phyloP scores from a whole-genome alignment of 1,139 yeast genomes.

The Zygotorulaspora mrakii region DNA sequence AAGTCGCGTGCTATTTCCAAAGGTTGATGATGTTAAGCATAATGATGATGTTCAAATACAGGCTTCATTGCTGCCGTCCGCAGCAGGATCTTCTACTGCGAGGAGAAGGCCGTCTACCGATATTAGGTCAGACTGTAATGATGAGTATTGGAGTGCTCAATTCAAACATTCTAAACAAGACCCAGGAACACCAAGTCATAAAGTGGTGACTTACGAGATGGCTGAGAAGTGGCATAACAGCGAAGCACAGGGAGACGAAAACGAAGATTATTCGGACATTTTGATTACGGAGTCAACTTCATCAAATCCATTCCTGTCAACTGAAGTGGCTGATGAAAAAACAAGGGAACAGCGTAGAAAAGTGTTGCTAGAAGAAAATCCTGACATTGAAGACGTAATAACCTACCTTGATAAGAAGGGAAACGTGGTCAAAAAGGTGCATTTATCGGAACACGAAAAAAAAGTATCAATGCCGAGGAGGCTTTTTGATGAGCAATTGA shows the following conservation, averaged over 20 bases:
- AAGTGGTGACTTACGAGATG: slow-evolving; percentile 20
- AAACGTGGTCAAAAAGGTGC: slow-evolving; percentile 18
- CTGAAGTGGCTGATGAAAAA: slow-evolving; percentile 17
- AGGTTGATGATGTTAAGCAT: slow-evolving; percentile 8
- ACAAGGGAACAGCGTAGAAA: slow-evolving; percentile 18
- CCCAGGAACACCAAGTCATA: slow-evolving; percentile 23
- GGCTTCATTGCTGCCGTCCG: slow-evolving; percentile 20
- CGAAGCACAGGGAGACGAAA: slow-evolving; percentile 3
- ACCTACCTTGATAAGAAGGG: slow-evolving; percentile 24
- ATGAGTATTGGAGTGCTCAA: slow-evolving; percentile 1
- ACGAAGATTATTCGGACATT: slow-evolving; percentile 13
- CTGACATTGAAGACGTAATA: slow-evolving; percentile 20
- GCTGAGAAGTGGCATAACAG: slow-evolving; percentile 17
- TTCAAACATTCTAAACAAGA: slow-evolving; percentile 14
- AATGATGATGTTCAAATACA: slow-evolving; percentile 3
- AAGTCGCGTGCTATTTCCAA: slow-evolving; percentile 23
- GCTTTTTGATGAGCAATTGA: slow-evolving; percentile 21
- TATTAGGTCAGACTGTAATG: slow-evolving; percentile 1
- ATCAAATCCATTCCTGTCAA: slow-evolving; percentile 23
- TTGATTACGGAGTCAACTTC: slow-evolving; percentile 10
- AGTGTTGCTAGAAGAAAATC: slow-evolving; percentile 19
- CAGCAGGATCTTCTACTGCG: slow-evolving; percentile 14
- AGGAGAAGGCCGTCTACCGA: slow-evolving; percentile 9
- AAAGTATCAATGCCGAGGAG: slow-evolving; percentile 22
- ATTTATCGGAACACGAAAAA: slow-evolving; percentile 21